Conservation (phyloP, 148 eudicot genomes). For the Talinum fruticosum region DNA sequence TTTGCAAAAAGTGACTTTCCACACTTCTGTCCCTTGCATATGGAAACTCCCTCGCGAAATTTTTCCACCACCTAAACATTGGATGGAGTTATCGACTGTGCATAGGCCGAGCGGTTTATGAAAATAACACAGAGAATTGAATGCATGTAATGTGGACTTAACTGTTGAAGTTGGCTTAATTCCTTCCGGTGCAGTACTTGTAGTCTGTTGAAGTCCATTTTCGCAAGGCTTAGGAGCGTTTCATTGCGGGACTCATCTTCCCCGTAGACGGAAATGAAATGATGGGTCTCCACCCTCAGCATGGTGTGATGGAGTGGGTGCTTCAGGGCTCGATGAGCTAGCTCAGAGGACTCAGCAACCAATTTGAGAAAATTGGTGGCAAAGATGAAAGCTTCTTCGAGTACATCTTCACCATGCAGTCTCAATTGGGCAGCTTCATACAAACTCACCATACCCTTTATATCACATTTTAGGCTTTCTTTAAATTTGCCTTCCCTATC, state of each 20-base stretch:
- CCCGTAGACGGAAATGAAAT: slow-evolving; percentile 20
- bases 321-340: too few species aligned
- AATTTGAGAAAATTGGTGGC: slow-evolving; percentile 10
- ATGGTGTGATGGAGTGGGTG: too few species aligned
- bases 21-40: slow-evolving; percentile 15
- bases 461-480: neutral
- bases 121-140: too few species aligned
- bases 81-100: too few species aligned
- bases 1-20: slow-evolving; percentile 17
- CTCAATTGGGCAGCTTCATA: slow-evolving; percentile 32
- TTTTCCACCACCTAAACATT: slow-evolving; percentile 21
- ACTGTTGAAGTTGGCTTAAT: neutral
- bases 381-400: slow-evolving; percentile 29
- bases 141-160: too few species aligned
- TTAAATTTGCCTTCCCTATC: slow-evolving; percentile 17
- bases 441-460: slow-evolving; percentile 27
- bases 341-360: neutral
- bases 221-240: slow-evolving; percentile 22
- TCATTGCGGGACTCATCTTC: slow-evolving; percentile 13
- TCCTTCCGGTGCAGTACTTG: slow-evolving; percentile 30
- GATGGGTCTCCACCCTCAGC: slow-evolving; percentile 1
- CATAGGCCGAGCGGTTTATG: too few species aligned
- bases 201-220: slow-evolving; percentile 26
- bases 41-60: slow-evolving; percentile 5
- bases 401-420: slow-evolving; percentile 22